Conservation (phyloP, 1,284 basidiomycete species). For the Microbotryum silenes-acaulis region DNA sequence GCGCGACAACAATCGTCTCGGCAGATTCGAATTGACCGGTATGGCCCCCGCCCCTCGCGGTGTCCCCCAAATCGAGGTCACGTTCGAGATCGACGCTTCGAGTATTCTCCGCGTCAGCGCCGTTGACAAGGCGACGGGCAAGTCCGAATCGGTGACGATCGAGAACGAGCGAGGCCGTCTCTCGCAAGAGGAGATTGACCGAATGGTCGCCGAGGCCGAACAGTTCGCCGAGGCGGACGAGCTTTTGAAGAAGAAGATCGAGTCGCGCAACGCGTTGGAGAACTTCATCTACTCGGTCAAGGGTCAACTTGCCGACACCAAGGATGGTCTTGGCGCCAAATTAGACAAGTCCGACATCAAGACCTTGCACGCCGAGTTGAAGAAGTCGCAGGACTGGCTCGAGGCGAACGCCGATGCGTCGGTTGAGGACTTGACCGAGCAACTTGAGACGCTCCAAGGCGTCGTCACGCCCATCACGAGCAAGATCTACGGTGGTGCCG, state of each 20-base stretch:
- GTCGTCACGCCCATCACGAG: conserved; percentile 47
- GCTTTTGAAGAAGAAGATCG: conserved; percentile 76
- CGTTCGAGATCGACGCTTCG: conserved; percentile 75
- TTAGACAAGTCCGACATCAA: conserved; percentile 81
- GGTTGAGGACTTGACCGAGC: conserved; percentile 85
- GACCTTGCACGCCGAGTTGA: conserved; percentile 69
- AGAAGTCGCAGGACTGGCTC: conserved; percentile 86
- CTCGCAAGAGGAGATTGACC: conserved; percentile 72
- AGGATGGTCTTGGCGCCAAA: conserved; percentile 84
- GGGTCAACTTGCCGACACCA: conserved; percentile 66
- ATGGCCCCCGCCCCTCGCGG: conserved; percentile 94
- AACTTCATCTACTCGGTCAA: conserved; percentile 61
- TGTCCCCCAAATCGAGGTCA: conserved; percentile 89
- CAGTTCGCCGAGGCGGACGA: conserved; percentile 78
- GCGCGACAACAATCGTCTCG: conserved; percentile 96
- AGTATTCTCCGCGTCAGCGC: conserved; percentile 53
- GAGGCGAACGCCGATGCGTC: conserved; percentile 68
- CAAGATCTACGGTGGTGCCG: conserved; percentile 25
- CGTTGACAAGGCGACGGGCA: conserved; percentile 86
- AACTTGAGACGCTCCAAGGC: conserved; percentile 61
- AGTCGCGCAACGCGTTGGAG: conserved; percentile 48
- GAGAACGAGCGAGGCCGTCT: conserved; percentile 59
- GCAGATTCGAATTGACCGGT: conserved; percentile 87
- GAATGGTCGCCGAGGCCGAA: conserved; percentile 84
- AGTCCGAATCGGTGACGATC: conserved; percentile 41